Base-by-base conservation (phyloP, 805 yeast genomes). In the Jamesozyma hellenica region DNA sequence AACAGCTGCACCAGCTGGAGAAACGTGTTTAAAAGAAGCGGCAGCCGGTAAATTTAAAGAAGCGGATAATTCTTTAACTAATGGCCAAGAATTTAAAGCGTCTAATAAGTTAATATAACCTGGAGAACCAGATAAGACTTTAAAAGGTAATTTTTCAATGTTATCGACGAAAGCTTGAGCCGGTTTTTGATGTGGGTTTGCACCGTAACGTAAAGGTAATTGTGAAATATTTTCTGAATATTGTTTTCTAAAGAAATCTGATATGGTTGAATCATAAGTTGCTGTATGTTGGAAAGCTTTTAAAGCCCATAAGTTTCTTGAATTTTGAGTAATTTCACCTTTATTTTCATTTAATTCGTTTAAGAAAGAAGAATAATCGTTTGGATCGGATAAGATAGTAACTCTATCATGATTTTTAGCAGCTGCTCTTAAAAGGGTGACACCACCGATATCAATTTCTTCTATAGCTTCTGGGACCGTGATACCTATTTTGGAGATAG, bases 231-330 rank as follows among this genome's bases (percentile, higher is more conserved):
- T 82, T 69, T 88, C 96, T 37, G 95, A 75, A 71, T 90, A 90
- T 67, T 85, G 87, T 70, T 87, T 90, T 72, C 98, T 79, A 77
- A 90, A 92, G 66, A 85, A 90, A 68, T 90, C 98, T 41, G 96
- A 77, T 58, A 90, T 90, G 40, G 95, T 86, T 43, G 87, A 75
- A 63, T 90, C 98, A 68, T 90, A 90, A 65, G 84, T 94, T 42
- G 97, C 96, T 39, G 98, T 90, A 67, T 85, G 95, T 70, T 90
- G 96, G 56, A 90, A 90, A 31, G 98, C 98, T 70, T 88, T 88
- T 62, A 90, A 72, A 23, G 98, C 97, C 51, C 83, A 77, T 49
- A 68, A 74, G 68, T 88, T 82, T 67, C 87, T 80, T 42, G 87
- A 70, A 32, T 72, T 80, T 43, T 68, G 63, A 32, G 92, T 68